A percentile compares a stretch with the other conserved stretches of the same genome.
These are phyloP conservation scores for Trichoderma semiorbis DNA, from an alignment of 2,329 filamentous ascomycete genomes.

Conservation along the genomic window DNA sequence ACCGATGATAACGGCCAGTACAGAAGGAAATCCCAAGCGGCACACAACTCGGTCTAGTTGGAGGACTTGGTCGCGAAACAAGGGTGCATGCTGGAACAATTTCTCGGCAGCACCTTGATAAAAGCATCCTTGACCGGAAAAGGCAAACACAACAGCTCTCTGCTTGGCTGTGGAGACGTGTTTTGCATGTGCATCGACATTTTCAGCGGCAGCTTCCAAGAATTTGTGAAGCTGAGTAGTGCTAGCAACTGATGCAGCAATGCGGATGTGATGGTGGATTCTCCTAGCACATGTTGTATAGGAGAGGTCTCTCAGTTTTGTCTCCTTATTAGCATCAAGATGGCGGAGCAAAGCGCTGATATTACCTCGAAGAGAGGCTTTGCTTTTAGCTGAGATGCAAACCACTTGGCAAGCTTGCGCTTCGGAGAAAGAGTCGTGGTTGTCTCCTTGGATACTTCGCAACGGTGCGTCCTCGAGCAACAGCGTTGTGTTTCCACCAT, in stretches of 20 bases:
- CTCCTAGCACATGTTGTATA: not conserved
- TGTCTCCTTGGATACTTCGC: not conserved
- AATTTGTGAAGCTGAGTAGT: not conserved
- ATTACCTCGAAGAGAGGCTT: not conserved
- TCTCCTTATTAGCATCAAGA: conserved; percentile 39
- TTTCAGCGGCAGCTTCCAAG: not conserved
- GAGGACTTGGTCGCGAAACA: conserved; percentile 33
- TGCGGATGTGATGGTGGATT: not conserved
- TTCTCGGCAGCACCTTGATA: conserved; percentile 46
- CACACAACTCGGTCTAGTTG: conserved; percentile 52
- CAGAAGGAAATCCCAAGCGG: not conserved
- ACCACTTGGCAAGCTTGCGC: not conserved
- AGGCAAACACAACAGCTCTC: conserved; percentile 43
- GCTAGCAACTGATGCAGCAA: not conserved
- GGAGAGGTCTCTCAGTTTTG: not conserved
- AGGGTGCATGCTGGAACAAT: conserved; percentile 46
- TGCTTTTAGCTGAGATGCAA: conserved; percentile 10
- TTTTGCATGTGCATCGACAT: not conserved
- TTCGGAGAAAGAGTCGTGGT: not conserved
- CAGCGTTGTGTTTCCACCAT: conserved; percentile 67
- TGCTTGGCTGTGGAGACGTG: not conserved
- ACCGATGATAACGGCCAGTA: not conserved
- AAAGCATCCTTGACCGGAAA: conserved; percentile 55
- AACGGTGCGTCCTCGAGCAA: conserved; percentile 55
- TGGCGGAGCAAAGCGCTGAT: not conserved